A percentile compares a stretch with the other conserved stretches of the same genome.
These are phyloP conservation scores for Salvia rosmarinus DNA, from an alignment of 257 asterid genomes.

Conservation along the genomic window DNA sequence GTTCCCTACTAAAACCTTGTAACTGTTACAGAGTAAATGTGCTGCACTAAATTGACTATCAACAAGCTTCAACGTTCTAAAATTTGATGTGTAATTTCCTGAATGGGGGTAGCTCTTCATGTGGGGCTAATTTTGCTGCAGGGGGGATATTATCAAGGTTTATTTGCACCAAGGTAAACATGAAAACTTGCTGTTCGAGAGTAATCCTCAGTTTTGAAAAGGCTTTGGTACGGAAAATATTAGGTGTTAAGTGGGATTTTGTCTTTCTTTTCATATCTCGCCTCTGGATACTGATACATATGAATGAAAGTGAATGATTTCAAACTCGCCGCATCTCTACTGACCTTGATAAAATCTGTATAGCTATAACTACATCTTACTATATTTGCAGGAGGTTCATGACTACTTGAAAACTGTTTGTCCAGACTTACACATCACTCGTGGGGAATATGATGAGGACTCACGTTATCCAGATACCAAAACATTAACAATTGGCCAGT, in stretches of 20 bases:
- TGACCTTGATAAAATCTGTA: slow-evolving; percentile 14
- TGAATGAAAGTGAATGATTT: not conserved
- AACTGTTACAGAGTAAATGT: not conserved
- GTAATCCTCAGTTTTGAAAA: not conserved
- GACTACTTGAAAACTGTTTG: slow-evolving; percentile 90
- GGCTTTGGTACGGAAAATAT: not conserved
- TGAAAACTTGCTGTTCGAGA: not conserved
- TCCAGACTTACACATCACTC: slow-evolving; percentile 83
- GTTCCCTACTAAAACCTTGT: not conserved
- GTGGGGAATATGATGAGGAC: slow-evolving; percentile 94
- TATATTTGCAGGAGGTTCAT: slow-evolving; percentile 76
- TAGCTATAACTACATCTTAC: slow-evolving; percentile 11
- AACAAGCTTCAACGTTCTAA: not conserved
- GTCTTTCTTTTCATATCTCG: not conserved
- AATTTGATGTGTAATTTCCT: slow-evolving; percentile 9
- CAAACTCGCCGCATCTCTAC: not conserved
- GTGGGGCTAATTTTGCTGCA: not conserved
- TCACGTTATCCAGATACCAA: slow-evolving; percentile 90
- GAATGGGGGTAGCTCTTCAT: not conserved
- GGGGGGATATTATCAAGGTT: not conserved
- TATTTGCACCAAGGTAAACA: not conserved
- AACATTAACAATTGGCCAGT: slow-evolving; percentile 86
- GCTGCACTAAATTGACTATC: not conserved
- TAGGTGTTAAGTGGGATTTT: not conserved
- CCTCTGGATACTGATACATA: not conserved